These are phyloP conservation scores for Oryza officinalis DNA, from an alignment of 176 grass and related monocot genomes.

Conservation along the genomic window DNA sequence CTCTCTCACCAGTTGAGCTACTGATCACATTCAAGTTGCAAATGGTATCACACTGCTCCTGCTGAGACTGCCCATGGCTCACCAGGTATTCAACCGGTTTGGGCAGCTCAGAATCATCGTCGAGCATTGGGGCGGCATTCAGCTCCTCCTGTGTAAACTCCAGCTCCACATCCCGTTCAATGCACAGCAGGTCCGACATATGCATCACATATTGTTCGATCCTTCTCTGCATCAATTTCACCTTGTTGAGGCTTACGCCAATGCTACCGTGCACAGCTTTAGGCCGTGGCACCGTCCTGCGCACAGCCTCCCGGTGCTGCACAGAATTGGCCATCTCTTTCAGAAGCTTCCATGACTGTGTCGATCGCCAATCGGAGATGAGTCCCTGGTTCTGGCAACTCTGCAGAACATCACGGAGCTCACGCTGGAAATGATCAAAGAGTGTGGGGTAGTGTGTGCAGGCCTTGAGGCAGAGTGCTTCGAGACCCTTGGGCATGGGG, in stretches of 20 bases:
- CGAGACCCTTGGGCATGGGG: slow-evolving; percentile 88
- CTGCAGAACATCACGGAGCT: slow-evolving; percentile 67
- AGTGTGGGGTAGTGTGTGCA: slow-evolving; percentile 92
- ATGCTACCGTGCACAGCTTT: slow-evolving; percentile 62
- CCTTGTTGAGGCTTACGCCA: slow-evolving; percentile 71
- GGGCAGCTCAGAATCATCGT: slow-evolving; percentile 42
- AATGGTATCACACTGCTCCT: slow-evolving; percentile 91
- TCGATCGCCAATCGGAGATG: slow-evolving; percentile 54
- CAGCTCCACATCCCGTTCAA: slow-evolving; percentile 86
- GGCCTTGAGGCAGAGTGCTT: slow-evolving; percentile 92
- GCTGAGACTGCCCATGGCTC: slow-evolving; percentile 80
- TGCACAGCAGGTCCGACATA: slow-evolving; percentile 76
- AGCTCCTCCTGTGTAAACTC: slow-evolving; percentile 92
- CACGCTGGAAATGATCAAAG: slow-evolving; percentile 91
- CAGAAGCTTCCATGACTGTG: slow-evolving; percentile 70
- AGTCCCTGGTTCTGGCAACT: slow-evolving; percentile 50
- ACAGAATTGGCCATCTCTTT: slow-evolving; percentile 77
- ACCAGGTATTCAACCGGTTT: slow-evolving; percentile 89
- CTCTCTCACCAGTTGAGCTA: slow-evolving; percentile 81
- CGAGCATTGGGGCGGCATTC: slow-evolving; percentile 70
- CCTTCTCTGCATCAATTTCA: slow-evolving; percentile 63
- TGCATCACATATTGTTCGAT: slow-evolving; percentile 75
- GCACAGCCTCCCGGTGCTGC: slow-evolving; percentile 56
- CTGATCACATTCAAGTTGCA: slow-evolving; percentile 90
- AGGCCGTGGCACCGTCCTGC: slow-evolving; percentile 42